Evolutionary conservation across 768 basidiomycete species (phyloP), one percentile per base, ranked within the genome.

Genomic region (Boletus subparvulus): DNA sequence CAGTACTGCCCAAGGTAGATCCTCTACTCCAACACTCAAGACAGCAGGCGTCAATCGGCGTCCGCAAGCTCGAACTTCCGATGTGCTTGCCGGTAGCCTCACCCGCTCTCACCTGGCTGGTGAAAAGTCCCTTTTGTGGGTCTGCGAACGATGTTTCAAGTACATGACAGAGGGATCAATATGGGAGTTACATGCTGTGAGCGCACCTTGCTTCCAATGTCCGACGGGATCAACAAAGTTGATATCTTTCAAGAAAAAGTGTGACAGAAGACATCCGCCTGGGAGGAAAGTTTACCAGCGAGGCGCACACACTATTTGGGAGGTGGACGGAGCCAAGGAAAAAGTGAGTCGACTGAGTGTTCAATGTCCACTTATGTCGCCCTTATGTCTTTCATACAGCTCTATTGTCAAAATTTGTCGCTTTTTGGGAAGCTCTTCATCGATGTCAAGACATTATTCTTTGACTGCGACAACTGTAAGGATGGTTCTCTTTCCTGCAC

Each of bases 341-440:
- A 94, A 94, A 77, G 95, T 92, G 59, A 52, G 78, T 65, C 56
- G 24, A 14, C 26, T 30, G n/a, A 32, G 32, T 12, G n/a, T 35
- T 44, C 21, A 14, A 7, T 26, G 21, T 24, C 48, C 30, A 12
- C 9, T n/a, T 10, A 13, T 19, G 40, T 41, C n/a, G 4, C n/a
- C 14, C 50, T 64, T 24, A 43, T 14, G 11, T 6, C 26, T 32
- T 50, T 30, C 44, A 47, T 50, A 4, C 68, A 98, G 96, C 80
- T 98, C 6, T 98, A 95, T 67, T 98, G 95, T 71, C 96, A 98
- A 71, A 96, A 96, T 66, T 76, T 99, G 32, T 90, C 94, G 17
- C 79, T 98, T 8, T 98, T 98, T 66, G 96, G 95, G 32, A 98
- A 98, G 73, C 78, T 98, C n/a, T 98, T 99, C 71, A 98, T 98